phyloP scores from a whole-genome alignment of 2,329 filamentous ascomycete genomes.

The Diaporthe humulicola region DNA sequence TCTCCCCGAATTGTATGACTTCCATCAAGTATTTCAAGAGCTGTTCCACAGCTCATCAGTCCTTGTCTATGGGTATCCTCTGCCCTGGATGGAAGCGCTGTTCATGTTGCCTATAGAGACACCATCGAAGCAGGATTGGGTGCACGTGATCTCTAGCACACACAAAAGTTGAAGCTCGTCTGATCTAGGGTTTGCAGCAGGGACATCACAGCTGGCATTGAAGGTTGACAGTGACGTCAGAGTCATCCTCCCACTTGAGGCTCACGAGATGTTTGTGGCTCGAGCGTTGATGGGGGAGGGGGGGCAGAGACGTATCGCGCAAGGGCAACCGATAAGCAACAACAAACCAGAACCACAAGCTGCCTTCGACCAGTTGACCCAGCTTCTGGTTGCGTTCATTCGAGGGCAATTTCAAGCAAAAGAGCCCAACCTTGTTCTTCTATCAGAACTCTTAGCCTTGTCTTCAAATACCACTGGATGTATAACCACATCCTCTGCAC shows the following conservation, averaged over 20 bases:
- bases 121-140: neutral
- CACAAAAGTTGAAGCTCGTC: neutral
- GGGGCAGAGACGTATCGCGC: no score
- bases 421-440: neutral
- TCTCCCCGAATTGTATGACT: neutral
- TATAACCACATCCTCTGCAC: neutral
- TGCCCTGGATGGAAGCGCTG: neutral
- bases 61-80: neutral
- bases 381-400: neutral
- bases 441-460: neutral
- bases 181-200: neutral
- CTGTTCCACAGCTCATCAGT: no score
- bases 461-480: neutral
- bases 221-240: neutral
- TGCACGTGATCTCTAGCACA: neutral
- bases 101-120: neutral
- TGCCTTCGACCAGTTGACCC: neutral
- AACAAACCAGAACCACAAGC: neutral
- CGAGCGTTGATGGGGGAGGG: neutral
- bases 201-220: neutral
- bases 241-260: neutral
- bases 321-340: neutral
- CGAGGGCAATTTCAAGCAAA: neutral
- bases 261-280: neutral
- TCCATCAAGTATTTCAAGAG: neutral